Evolutionary conservation across 768 basidiomycete species (phyloP).

Genomic region (Trametes maxima): DNA sequence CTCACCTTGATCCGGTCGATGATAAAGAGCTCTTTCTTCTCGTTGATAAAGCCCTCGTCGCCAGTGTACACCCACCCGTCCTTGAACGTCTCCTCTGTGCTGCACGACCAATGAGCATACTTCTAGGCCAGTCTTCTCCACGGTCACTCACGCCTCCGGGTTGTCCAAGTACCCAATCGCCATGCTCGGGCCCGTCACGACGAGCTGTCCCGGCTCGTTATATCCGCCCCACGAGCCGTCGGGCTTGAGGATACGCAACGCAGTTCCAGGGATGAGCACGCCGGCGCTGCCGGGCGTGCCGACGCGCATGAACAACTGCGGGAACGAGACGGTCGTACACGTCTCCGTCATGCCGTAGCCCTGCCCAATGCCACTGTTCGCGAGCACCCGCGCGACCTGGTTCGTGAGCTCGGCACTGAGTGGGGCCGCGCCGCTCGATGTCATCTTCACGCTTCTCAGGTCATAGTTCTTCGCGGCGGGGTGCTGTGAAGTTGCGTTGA

Average conservation of each 20-base stretch:
- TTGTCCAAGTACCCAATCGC: conserved; percentile 61
- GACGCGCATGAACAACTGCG: conserved; percentile 45
- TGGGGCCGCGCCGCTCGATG: conserved; percentile 62
- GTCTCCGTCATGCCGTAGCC: conserved; percentile 60
- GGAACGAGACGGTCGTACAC: conserved; percentile 51
- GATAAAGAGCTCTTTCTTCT: conserved; percentile 24
- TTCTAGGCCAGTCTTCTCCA: neutral
- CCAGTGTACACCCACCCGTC: conserved; percentile 36
- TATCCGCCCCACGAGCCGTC: conserved; percentile 59
- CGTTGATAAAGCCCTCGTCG: conserved; percentile 30
- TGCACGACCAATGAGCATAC: neutral
- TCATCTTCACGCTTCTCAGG: conserved; percentile 46
- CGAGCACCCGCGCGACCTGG: conserved; percentile 31
- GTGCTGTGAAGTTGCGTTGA: conserved; percentile 39
- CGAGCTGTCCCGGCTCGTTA: conserved; percentile 63
- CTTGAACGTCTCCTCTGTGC: conserved; percentile 29
- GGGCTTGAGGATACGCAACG: conserved; percentile 55
- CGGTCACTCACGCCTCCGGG: conserved; percentile 54
- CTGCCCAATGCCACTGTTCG: conserved; percentile 26
- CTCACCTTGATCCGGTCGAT: conserved; percentile 29
- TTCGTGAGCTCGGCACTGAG: conserved; percentile 53
- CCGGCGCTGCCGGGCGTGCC: conserved; percentile 60
- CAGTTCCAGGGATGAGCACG: conserved; percentile 57
- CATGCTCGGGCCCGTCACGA: conserved; percentile 62
- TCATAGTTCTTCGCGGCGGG: conserved; percentile 53